These are phyloP conservation scores for Scenedesmus sp. DNA, from an alignment of 163 green algal species.

Conservation along the genomic window DNA sequence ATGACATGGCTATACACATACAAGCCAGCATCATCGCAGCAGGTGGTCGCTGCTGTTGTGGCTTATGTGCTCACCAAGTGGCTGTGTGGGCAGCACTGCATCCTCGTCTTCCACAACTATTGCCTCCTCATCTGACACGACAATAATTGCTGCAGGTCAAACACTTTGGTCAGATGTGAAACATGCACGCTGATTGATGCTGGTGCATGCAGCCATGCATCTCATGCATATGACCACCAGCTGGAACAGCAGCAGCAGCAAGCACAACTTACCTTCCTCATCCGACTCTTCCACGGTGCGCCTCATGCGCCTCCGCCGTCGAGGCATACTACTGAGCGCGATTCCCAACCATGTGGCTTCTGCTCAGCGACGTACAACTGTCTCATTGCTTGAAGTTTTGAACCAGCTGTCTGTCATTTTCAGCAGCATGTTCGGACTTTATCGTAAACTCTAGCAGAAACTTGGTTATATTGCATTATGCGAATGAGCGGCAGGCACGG, in stretches of 20 bases:
- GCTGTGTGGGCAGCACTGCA: constrained; percentile 6
- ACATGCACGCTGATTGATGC: background rate
- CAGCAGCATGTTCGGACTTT: background rate
- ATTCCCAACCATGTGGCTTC: background rate
- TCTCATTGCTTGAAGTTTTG: background rate
- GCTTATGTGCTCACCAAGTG: background rate
- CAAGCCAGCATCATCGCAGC: background rate
- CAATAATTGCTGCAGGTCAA: background rate
- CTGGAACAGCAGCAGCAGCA: background rate
- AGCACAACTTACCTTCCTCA: constrained; percentile 7
- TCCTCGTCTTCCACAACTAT: background rate
- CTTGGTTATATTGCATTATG: too few relatives aligned
- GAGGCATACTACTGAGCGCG: background rate
- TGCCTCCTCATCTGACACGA: background rate
- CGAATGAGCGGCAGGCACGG: too few relatives aligned
- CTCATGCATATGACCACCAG: background rate
- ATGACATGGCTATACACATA: background rate
- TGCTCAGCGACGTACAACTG: background rate
- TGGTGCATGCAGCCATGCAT: background rate
- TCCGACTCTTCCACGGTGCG: background rate
- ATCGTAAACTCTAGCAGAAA: too few relatives aligned
- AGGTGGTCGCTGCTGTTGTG: background rate
- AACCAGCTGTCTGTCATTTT: constrained; percentile 5
- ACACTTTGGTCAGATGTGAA: background rate
- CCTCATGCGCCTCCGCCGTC: background rate